Percentiles rank a stretch among this genome's conserved stretches.
phyloP scores from a whole-genome alignment of 2,329 filamentous ascomycete genomes.

The Hymenoscyphus occultus region DNA sequence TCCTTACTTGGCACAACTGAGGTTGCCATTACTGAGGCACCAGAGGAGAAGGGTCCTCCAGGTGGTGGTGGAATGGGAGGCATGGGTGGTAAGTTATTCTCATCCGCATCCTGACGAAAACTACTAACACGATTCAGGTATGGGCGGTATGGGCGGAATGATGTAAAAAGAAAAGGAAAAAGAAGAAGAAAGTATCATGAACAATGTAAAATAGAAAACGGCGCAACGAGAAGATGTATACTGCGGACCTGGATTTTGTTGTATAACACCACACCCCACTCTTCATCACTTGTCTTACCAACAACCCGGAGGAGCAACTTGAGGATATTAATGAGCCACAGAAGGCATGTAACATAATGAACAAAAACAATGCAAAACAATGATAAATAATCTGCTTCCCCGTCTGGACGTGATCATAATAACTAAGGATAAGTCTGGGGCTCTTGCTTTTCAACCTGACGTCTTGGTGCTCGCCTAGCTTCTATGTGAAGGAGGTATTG shows the following conservation, averaged over 20 bases:
- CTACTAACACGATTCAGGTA: constrained; percentile 37
- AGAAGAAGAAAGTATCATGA: constrained; percentile 17
- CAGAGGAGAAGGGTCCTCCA: constrained; percentile 74
- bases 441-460: too few species aligned
- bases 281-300: constrained; percentile 33
- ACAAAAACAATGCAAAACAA: constrained; percentile 29
- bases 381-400: constrained; percentile 1
- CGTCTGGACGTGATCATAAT: not conserved
- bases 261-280: constrained; percentile 35
- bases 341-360: constrained; percentile 32
- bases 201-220: constrained; percentile 32
- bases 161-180: constrained; percentile 32
- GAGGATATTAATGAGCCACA: constrained; percentile 25
- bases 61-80: constrained; percentile 55
- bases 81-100: constrained; percentile 45
- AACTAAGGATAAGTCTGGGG: not conserved
- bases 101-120: not conserved
- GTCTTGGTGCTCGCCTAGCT: too few species aligned
- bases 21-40: constrained; percentile 95
- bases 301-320: constrained; percentile 32
- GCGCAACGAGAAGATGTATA: constrained; percentile 11
- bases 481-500: too few species aligned
- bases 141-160: constrained; percentile 37
- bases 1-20: constrained; percentile 97
- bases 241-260: constrained; percentile 14